These are phyloP conservation scores for Xylariaceae sp. DNA, from an alignment of 2,329 filamentous ascomycete genomes.

Conservation along the genomic window DNA sequence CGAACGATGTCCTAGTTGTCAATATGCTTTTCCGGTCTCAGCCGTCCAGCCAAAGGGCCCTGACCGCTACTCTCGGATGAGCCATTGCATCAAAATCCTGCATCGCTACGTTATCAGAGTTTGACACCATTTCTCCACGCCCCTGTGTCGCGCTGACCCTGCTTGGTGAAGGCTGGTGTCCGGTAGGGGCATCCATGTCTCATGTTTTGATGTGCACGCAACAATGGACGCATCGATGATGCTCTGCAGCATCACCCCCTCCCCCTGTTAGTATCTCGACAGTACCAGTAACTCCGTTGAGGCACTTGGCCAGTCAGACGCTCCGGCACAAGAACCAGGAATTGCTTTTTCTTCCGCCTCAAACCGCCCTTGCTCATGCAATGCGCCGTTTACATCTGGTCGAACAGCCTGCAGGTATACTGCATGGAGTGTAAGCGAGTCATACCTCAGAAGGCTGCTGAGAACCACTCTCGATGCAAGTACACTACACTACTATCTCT, in stretches of 20 bases:
- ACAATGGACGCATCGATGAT: slow-evolving; percentile 7
- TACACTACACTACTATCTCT: too few species aligned
- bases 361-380: too few species aligned
- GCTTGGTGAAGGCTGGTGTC: background rate
- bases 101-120: background rate
- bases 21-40: slow-evolving; percentile 4
- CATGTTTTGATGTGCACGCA: background rate
- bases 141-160: background rate
- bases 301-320: too few species aligned
- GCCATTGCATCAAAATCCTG: background rate
- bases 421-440: too few species aligned
- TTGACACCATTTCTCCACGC: background rate
- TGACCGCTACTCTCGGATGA: slow-evolving; percentile 15
- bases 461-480: too few species aligned
- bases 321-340: too few species aligned
- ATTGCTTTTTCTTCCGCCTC: too few species aligned
- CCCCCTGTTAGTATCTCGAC: too few species aligned
- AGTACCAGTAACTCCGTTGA: too few species aligned
- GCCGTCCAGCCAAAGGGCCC: background rate
- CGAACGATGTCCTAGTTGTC: background rate
- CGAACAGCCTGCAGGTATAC: too few species aligned
- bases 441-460: too few species aligned
- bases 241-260: slow-evolving; percentile 9
- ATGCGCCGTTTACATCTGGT: too few species aligned
- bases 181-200: background rate